A percentile compares a stretch with the other conserved stretches of the same genome.
phyloP scores from a whole-genome alignment of 1,139 yeast species.

The Sugiyamaella castrensis region DNA sequence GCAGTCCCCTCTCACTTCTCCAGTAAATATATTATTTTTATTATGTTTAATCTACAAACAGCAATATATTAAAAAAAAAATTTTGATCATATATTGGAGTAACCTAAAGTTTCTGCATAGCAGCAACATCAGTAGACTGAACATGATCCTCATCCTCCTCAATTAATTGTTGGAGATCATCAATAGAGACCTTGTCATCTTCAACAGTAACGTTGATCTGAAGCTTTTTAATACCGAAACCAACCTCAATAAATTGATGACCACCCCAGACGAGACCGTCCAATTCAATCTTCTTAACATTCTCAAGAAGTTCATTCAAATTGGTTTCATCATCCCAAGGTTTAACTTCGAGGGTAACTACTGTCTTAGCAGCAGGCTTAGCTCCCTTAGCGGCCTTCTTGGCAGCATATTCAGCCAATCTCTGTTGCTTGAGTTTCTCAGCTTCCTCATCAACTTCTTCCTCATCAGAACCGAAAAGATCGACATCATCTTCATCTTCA shows the following conservation, averaged over 20 bases:
- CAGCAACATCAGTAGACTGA: slow-evolving; percentile 97
- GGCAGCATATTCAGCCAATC: slow-evolving; percentile 96
- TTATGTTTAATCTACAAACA: too few relatives aligned
- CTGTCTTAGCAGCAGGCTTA: slow-evolving; percentile 97
- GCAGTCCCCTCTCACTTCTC: too few relatives aligned
- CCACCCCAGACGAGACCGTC: slow-evolving; percentile 99
- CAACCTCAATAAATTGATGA: slow-evolving; percentile 91
- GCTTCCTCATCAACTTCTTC: slow-evolving; percentile 96
- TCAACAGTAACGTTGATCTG: slow-evolving; percentile 98
- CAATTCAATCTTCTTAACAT: slow-evolving; percentile 76
- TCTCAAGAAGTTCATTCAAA: slow-evolving; percentile 79
- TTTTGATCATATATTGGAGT: not conserved
- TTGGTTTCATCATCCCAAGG: slow-evolving; percentile 99
- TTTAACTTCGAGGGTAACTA: slow-evolving; percentile 95
- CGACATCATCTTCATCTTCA: slow-evolving; percentile 86
- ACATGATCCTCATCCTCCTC: slow-evolving; percentile 99
- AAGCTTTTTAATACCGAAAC: slow-evolving; percentile 99
- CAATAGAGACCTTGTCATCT: slow-evolving; percentile 92
- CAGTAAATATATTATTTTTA: too few relatives aligned
- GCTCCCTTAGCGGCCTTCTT: slow-evolving; percentile 97
- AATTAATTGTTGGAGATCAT: slow-evolving; percentile 76
- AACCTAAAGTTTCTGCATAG: slow-evolving; percentile 91
- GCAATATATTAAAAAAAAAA: too few relatives aligned
- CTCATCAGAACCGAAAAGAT: slow-evolving; percentile 91
- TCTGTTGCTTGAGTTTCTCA: slow-evolving; percentile 93